phyloP scores from a whole-genome alignment of 2,329 filamentous ascomycete species.

The Cercospora nicotianae region DNA sequence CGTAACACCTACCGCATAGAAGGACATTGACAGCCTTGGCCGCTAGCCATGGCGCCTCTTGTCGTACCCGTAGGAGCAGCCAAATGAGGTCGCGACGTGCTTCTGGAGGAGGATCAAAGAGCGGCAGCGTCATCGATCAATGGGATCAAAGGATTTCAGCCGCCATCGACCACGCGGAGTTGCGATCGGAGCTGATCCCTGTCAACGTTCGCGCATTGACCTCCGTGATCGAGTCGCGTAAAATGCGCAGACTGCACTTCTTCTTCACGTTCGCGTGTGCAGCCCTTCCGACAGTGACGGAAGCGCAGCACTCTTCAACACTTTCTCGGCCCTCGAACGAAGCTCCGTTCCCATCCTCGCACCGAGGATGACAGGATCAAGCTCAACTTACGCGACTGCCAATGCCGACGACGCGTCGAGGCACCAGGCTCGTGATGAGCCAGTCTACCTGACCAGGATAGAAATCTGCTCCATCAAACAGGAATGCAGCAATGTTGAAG shows the following conservation, averaged over 20 bases:
- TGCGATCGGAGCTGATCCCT: neutral
- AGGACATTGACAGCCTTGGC: neutral
- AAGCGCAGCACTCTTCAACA: neutral
- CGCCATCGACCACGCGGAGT: neutral
- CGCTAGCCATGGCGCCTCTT: neutral
- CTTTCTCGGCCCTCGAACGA: neutral
- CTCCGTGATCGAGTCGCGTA: neutral
- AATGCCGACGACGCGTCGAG: neutral
- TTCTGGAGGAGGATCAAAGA: neutral
- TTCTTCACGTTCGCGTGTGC: neutral
- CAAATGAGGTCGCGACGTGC: neutral
- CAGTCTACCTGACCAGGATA: too few relatives aligned
- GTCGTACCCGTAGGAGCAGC: neutral
- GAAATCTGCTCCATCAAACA: too few relatives aligned
- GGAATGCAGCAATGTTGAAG: neutral
- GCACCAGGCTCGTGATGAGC: neutral
- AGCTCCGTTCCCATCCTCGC: neutral
- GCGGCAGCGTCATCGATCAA: conserved; percentile 2
- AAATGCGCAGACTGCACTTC: neutral
- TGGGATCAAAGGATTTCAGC: neutral
- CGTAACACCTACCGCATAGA: neutral
- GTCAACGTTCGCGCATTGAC: neutral
- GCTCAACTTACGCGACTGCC: neutral
- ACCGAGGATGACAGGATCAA: neutral
- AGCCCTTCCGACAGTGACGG: neutral